Evolutionary conservation across 306 rosid genomes (phyloP), one percentile per base, ranked within the genome.

Genomic region (Hylodesmum podocarpum): DNA sequence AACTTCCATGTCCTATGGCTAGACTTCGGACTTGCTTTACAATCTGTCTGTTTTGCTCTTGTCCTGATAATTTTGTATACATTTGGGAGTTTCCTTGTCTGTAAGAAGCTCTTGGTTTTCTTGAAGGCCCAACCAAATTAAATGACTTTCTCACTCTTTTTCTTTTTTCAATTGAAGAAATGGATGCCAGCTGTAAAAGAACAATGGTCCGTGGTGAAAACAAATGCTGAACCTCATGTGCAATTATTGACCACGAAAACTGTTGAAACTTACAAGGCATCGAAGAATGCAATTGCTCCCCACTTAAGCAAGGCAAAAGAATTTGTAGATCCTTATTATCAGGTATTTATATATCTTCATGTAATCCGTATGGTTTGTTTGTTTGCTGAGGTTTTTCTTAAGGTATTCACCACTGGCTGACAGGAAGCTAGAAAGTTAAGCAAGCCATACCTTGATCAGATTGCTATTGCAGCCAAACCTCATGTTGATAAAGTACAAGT

Each of bases 371-470:
- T 72, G 59, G 57, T 77, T 46, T 58, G 68, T 73, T 44, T 43
- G 36, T 40, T 16, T 65, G 66, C 49, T 68, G 62, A 78, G 59
- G 24, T 64, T 53, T 77, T 70, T 75, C 82, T 63, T 34, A 78
- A 53, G 36, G 19, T 66, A 12, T 74, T 80, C 22, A 33, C 36
- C 69, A 77, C 61, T 40, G 77, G 76, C 54, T 87, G 72, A 77
- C 90, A 96, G 99, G 96, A 91, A 78, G 96, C 87, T 15, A 93
- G 88, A 75, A 91, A 68, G 86, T 66, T 88, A 82, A 89, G 91
- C 89, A 89, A 96, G 88, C 98, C 99, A 46, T 89, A 96, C 78
- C 70, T 96, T 58, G 97, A 92, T 84, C 93, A 91, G 83, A 88
- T 88, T 68, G 97, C 98, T 47, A 71, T 83, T 77, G 88, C 80